Base-by-base conservation (phyloP, 2,329 filamentous ascomycete species). In the Colletotrichum sidae region DNA sequence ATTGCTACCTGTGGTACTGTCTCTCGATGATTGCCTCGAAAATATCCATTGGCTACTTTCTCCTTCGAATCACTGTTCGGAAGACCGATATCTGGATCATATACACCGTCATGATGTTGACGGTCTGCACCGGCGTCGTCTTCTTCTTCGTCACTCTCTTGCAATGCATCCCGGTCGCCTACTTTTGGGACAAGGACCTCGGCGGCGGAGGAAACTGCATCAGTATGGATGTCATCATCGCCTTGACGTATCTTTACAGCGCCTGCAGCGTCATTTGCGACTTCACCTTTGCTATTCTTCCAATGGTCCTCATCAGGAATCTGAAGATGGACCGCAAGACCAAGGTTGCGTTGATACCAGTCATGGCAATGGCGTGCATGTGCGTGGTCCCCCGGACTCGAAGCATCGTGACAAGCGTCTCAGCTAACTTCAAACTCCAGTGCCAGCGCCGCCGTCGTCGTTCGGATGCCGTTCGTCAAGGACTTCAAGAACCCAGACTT, bases 311-410 rank as follows among this genome's bases (percentile, higher is more conserved):
- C 7, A 79, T 90, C 2, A 84, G 80, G 77, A 80, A 81, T 35
- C 72, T 89, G 41, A 82, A 88, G 60, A 88, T 90, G 83, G 81
- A 82, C 51, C 69, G 67, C 8, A 80, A 78, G 67, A 84, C 81
- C 3, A 89, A 88, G 70, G 37, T 81, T 11, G 80, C 85, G 2
- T 77, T 89, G 13, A 81, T 82, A 10, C 78, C 79, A 9, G 80
- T 90, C 50, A 75, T 90, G 59, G 80, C 80, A 8, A 81, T 89
- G 76, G 89, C 86, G 41, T 87, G 86, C 71, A 71, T 83, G 81
- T 79, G 71, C 68, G 76, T 76, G 80, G 15, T 77, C 86, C 9
- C 37, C 41, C 50, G 53, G 37, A 13, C 6, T 4, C 13, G 11
- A 12, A 12, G 12, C 54, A 8, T 17, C 25, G 44, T 15, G 12